Conservation (phyloP, 169 alveolate species). For the Babesia gibsoni region DNA sequence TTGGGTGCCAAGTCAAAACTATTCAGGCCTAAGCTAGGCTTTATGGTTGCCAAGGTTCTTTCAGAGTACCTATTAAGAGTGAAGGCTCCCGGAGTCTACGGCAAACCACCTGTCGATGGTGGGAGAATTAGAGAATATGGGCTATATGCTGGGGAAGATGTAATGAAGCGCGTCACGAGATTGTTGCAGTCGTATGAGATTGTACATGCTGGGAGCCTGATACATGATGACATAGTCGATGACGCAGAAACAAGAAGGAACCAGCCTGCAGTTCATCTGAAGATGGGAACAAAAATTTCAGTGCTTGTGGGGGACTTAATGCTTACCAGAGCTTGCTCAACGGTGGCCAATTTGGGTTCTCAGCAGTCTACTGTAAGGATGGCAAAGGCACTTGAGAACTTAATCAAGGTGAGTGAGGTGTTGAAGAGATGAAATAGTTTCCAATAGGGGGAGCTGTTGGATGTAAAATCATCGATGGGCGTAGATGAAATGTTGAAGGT, state of each 20-base stretch:
- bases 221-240: slow-evolving; percentile 84
- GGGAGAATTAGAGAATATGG: background rate
- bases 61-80: background rate
- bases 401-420: slow-evolving; percentile 62
- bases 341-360: slow-evolving; percentile 57
- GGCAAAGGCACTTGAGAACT: slow-evolving; percentile 70
- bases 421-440: too few species aligned
- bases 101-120: background rate
- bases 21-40: slow-evolving; percentile 53
- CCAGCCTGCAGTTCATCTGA: slow-evolving; percentile 66
- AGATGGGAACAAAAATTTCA: slow-evolving; percentile 72
- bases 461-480: background rate
- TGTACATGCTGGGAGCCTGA: slow-evolving; percentile 76
- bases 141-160: background rate
- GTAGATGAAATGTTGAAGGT: slow-evolving; percentile 24
- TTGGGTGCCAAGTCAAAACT: slow-evolving; percentile 33
- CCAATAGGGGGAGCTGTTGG: slow-evolving; percentile 67
- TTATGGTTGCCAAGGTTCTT: slow-evolving; percentile 27
- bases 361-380: slow-evolving; percentile 51
- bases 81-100: background rate
- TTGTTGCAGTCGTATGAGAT: slow-evolving; percentile 69
- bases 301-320: slow-evolving; percentile 77
- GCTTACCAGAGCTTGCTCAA: slow-evolving; percentile 62
- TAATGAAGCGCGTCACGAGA: background rate
- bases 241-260: slow-evolving; percentile 73